Conservation (phyloP, 2,329 filamentous ascomycete genomes). For the Fusarium keratoplasticum region DNA sequence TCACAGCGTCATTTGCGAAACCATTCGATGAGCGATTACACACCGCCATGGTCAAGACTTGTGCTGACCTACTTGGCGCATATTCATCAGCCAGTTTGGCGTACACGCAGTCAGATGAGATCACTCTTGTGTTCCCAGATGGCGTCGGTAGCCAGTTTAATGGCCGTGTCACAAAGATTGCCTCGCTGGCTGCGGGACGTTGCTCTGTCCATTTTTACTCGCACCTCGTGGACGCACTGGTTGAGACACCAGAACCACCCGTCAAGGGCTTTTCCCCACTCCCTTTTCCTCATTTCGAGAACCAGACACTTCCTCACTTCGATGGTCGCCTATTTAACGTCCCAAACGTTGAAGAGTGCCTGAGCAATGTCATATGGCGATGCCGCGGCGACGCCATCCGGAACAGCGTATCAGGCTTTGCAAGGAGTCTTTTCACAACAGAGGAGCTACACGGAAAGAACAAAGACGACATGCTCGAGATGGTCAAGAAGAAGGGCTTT, state of each 20-base stretch:
- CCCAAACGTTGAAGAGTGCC: slow-evolving; percentile 24
- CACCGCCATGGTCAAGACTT: slow-evolving; percentile 29
- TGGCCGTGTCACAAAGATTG: slow-evolving; percentile 26
- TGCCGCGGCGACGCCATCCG: slow-evolving; percentile 25
- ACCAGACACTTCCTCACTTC: slow-evolving; percentile 5
- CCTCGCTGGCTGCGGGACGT: slow-evolving; percentile 24
- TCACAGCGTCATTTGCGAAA: slow-evolving; percentile 25
- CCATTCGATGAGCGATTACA: slow-evolving; percentile 28
- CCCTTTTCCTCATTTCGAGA: slow-evolving; percentile 3
- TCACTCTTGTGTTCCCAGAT: slow-evolving; percentile 31
- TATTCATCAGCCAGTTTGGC: slow-evolving; percentile 20
- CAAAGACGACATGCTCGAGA: slow-evolving; percentile 25
- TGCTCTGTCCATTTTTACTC: slow-evolving; percentile 29
- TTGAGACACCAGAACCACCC: slow-evolving; percentile 16
- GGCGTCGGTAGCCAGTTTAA: slow-evolving; percentile 25
- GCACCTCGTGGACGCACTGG: slow-evolving; percentile 18
- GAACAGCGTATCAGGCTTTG: slow-evolving; percentile 29
- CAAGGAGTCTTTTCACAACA: slow-evolving; percentile 25
- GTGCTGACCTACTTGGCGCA: slow-evolving; percentile 18
- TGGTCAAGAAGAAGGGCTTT: slow-evolving; percentile 23
- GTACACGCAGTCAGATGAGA: slow-evolving; percentile 33
- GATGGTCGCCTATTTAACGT: slow-evolving; percentile 27
- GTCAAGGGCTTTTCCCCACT: slow-evolving; percentile 13
- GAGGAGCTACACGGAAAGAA: slow-evolving; percentile 24
- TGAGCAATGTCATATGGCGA: slow-evolving; percentile 28